Base-by-base conservation (phyloP, 2,329 filamentous ascomycete species). In the Colletotrichum lini region DNA sequence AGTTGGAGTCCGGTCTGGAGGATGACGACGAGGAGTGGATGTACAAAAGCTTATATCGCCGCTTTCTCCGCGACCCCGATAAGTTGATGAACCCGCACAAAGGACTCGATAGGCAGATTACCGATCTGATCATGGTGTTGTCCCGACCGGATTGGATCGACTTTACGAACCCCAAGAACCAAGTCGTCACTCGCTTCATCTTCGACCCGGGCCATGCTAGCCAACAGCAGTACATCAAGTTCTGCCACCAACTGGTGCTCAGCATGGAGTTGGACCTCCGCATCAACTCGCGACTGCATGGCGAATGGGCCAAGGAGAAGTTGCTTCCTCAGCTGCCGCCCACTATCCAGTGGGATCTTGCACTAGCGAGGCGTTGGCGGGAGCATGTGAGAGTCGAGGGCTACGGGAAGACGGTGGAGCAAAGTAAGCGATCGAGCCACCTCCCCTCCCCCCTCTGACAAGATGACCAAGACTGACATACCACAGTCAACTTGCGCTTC, bases 211-310 rank as follows among this genome's bases (percentile, higher is more conserved):
- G 86, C 67, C 84, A 86, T 45, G 83, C 84, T 21, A 90, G 91
- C 74, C 83, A 86, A 56, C 81, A 84, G 21, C 85, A 87, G 70
- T 92, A 92, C 75, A 86, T 88, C 70, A 87, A 86, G 35, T 94
- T 95, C 82, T 94, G 93, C 79, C 92, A 94, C 78, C 93, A 95
- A 80, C 82, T 95, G n/a, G 84, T 95, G 3, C 86, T 95, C 52
- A 92, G 91, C 73, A 70, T 93, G 59, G 93, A 95, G 79, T 84
- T 95, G 6, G 90, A 93, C 76, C 80, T 93, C 68, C 89, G 93
- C 49, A 93, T 94, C 75, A 89, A 92, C 75, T 90, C 88, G 1
- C 83, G 82, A 35, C 82, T 87, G 60, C 90, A 93, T 78, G 82
- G 84, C n/a, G 89, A 89, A 35, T 87, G 86, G 81, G 87, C 89